Base-by-base conservation (phyloP, 768 basidiomycete genomes). In the Dendrothele bispora region DNA sequence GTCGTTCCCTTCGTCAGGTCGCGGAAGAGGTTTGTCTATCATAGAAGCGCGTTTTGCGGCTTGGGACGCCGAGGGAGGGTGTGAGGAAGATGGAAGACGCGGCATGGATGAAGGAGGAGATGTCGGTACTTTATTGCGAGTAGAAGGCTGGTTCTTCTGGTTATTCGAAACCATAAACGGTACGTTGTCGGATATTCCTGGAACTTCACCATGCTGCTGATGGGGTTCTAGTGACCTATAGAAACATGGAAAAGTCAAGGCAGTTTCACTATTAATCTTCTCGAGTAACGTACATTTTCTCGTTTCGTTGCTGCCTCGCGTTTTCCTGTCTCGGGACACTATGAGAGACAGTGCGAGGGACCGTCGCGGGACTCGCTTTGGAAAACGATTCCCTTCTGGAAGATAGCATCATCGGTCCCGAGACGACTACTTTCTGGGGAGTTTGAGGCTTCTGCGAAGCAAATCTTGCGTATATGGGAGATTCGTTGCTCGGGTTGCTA, bases 21-120 rank as follows among this genome's bases (percentile, higher is more conserved):
- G 45, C 36, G 45, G 45, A 5, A 46, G 45, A 17, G 45, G 45
- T 35, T 46, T 46, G 35, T 46, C 45, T 37, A 26, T 46, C 17
- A 37, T 25, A 14, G 45, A 38, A 2, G 25, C 45, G n/a, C 30
- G 30, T 32, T 10, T 32, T 10, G n/a, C 30, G n/a, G 30, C 10
- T 32, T 32, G 10, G 30, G 30, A 10, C 10, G 30, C 10, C 30
- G 10, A n/a, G 10, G 10, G 30, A 32, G 30, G n/a, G 30, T 32
- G 30, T 32, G 10, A 32, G 30, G 30, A 32, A 32, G 30, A n/a
- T 32, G 30, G 30, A n/a, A 32, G n/a, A n/a, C 10, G 30, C 30
- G 10, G 30, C 10, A 10, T n/a, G n/a, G 30, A 32, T 32, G 30
- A 18, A 35, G 21, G 39, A 24, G 21, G 14, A 14, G 39, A 34